Percentiles rank a stretch among this genome's conserved stretches.
phyloP scores from a whole-genome alignment of 2,329 filamentous ascomycete species.

The Pyrenophora seminiperda region DNA sequence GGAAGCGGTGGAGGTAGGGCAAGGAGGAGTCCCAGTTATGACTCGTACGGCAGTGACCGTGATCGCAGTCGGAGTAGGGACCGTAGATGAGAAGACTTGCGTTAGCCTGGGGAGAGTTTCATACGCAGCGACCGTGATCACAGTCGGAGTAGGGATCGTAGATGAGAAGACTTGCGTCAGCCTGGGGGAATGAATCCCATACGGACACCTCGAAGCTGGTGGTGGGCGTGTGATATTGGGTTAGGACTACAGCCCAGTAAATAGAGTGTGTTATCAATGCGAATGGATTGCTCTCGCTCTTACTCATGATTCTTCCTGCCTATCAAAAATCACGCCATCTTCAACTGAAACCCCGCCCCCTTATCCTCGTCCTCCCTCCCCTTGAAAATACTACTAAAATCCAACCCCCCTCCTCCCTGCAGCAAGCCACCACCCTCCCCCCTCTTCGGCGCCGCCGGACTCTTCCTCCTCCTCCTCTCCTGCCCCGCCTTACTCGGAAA shows the following conservation, averaged over 20 bases:
- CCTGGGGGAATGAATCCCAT: not conserved
- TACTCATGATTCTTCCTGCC: not conserved
- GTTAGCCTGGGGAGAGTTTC: not conserved
- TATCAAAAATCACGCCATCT: conserved; percentile 31
- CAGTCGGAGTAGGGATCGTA: conserved; percentile 50
- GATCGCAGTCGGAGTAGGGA: conserved; percentile 55
- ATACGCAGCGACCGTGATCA: conserved; percentile 61
- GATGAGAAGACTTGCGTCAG: conserved; percentile 10
- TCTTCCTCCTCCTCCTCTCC: conserved; percentile 75
- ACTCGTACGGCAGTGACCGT: conserved; percentile 65
- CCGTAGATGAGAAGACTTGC: conserved; percentile 18
- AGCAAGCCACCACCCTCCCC: too few species aligned
- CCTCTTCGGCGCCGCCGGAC: conserved; percentile 81
- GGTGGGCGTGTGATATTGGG: not conserved
- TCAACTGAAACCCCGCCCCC: conserved; percentile 54
- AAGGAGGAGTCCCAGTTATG: conserved; percentile 66
- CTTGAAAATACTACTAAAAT: conserved; percentile 58
- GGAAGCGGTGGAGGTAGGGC: conserved; percentile 33
- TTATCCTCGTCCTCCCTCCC: conserved; percentile 54
- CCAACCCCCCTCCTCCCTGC: conserved; percentile 54
- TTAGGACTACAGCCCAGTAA: too few species aligned
- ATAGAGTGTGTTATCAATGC: too few species aligned
- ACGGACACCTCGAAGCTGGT: not conserved
- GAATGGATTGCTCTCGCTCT: too few species aligned
- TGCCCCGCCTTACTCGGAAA: conserved; percentile 95